Base-by-base conservation (phyloP, 2,329 filamentous ascomycete genomes). In the Reticulascus tulasneorum region DNA sequence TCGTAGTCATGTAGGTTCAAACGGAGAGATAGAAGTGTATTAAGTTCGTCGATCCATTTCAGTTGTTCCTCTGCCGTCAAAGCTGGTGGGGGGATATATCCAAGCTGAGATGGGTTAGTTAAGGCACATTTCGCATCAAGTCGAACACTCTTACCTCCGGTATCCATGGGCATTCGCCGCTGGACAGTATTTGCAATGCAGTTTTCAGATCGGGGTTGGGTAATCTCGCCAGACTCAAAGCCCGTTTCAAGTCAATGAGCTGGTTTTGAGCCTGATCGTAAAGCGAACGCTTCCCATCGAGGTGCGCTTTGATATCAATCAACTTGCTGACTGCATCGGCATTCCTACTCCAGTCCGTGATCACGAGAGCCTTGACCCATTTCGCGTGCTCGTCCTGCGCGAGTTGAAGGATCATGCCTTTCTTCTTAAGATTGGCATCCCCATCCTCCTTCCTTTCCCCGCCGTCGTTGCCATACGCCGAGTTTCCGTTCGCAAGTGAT, bases 191-290 rank as follows among this genome's bases (percentile, higher is more conserved):
- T 51, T 96, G 82, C 28, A 96, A 67, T 7, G 93, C 91, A 15
- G 89, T 96, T 57, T 84, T 85, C 33, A 98, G 70, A 63, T 98
- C 94, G 2, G 93, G 93, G 53, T 89, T 91, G 5, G 86, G 87
- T 53, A 94, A 73, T 50, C 89, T 84, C 27, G 85, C 85, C 50
- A 71, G 73, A 9, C 76, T 73, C 45, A 94, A 72, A 49, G 83
- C 79, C 45, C 79, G 69, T 62, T 91, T 94, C 53, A 91, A 72
- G 28, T 84, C 73, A 33, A 81, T 77, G 49, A 91, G 69, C 37
- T 75, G 73, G 42, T 76, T 71, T 29, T 87, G 67, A 7, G 78
- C 73, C 8, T 62, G 56, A 38, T 76, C 69, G 50, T 83, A 90
- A 25, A 73, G 63, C 29, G 71, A 60, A 43, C 80, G 72, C 50